Base-by-base conservation (phyloP, 2,329 filamentous ascomycete species). In the Cladophialophora exuberans region DNA sequence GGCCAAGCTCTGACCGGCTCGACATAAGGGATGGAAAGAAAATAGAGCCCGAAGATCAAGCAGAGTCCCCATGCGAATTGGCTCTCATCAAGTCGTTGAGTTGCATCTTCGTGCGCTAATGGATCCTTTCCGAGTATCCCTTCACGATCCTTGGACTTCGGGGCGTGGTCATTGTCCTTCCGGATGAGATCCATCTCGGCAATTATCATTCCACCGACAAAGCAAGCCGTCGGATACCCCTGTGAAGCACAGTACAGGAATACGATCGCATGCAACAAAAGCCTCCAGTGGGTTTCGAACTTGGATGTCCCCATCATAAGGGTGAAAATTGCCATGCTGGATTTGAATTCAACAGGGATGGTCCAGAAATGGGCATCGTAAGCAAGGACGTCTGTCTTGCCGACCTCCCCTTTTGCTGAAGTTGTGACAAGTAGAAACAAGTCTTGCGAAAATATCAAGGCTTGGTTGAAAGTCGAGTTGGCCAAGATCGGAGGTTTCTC, bases 341-440 rank as follows among this genome's bases (percentile, higher is more conserved):
- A 71, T 45, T 72, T 72, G 41, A 76, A 72, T 59, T 76, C 73
- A 7, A 76, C 69, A 1, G 73, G 73, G 20, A 76, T 76, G 2
- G 73, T 76, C 74, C 74, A 77, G 1, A 76, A 64, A 53, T 77
- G 74, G 13, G 70, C 72, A 39, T 75, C 51, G 23, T 58, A 52
- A 26, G 47, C 30, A 26, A 26, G 30, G 25, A 26, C 23, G 25
- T 44, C 42, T 28, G 26, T 22, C 25, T 44, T 22, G 17, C 42
- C 26, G 6, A 26, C 30, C 20, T 36, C 30, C 9, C 31, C 45
- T 5, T 13, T 22, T 17, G 35, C 31, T 28, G 45, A 28, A 20
- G 22, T 26, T 44, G 10, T 30, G 13, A 26, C 25, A 9, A 44
- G 42, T 26, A 44, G 18, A 25, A 15, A 44, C 22, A 26, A 30